Evolutionary conservation across 148 eudicot genomes (phyloP).

Genomic region (Vaccinium macrocarpon): DNA sequence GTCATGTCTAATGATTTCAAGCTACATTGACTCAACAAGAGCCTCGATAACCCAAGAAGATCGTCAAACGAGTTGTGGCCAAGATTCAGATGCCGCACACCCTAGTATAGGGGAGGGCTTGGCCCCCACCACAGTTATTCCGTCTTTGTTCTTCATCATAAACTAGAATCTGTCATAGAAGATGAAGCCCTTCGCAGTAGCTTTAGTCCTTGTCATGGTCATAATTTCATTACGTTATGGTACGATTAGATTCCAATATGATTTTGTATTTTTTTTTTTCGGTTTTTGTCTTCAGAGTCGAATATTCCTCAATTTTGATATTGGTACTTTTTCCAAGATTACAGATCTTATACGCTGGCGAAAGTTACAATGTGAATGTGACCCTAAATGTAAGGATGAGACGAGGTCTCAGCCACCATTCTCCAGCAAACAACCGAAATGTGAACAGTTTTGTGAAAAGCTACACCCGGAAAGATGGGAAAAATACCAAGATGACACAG

Average conservation of each 20-base stretch:
- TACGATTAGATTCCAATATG: not conserved
- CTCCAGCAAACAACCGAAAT: slow-evolving; percentile 15
- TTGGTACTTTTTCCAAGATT: too few species aligned
- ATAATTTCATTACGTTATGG: slow-evolving; percentile 1
- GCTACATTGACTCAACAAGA: not conserved
- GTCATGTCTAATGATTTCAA: not conserved
- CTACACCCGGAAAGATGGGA: slow-evolving; percentile 26
- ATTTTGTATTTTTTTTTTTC: too few species aligned
- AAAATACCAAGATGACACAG: slow-evolving; percentile 28
- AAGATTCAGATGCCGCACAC: not conserved
- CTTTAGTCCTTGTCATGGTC: slow-evolving; percentile 1
- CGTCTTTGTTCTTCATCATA: too few species aligned
- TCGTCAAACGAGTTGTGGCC: not conserved
- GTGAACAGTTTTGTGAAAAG: slow-evolving; percentile 22
- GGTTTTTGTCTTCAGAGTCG: too few species aligned
- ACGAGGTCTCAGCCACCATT: slow-evolving; percentile 16
- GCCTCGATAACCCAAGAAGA: not conserved
- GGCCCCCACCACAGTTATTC: too few species aligned
- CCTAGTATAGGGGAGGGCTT: too few species aligned
- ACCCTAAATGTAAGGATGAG: slow-evolving; percentile 34
- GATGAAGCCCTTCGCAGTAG: not conserved
- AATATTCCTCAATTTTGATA: too few species aligned
- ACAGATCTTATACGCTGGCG: too few species aligned
- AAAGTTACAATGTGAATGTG: slow-evolving; percentile 27
- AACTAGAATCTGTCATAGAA: not conserved